Evolutionary conservation across 2,329 filamentous ascomycete species (phyloP).

Genomic region (Ceratocystiopsis sp.): DNA sequence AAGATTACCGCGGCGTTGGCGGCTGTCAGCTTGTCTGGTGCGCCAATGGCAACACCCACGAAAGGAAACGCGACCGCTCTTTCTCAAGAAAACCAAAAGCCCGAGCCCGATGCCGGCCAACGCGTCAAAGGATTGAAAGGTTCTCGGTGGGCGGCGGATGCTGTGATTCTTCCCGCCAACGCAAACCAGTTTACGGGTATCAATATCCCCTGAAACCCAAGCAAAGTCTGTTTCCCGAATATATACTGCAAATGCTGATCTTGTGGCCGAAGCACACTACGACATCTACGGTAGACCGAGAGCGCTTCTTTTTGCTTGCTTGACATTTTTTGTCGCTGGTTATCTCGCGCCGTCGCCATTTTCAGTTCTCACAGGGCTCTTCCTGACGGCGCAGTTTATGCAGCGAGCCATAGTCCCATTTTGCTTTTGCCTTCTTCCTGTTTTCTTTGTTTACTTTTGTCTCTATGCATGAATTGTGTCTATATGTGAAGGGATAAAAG

Average conservation of each 20-base stretch:
- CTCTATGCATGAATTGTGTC: not conserved
- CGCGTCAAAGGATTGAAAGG: not conserved
- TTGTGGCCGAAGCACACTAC: no score
- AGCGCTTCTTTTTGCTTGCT: not conserved
- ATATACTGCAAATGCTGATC: constrained; percentile 1
- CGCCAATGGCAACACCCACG: no score
- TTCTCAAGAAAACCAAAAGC: not conserved
- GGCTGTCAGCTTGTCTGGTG: no score
- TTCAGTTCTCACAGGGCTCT: no score
- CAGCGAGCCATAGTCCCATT: not conserved
- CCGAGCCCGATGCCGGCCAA: not conserved
- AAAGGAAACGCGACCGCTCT: no score
- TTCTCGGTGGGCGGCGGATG: constrained; percentile 5
- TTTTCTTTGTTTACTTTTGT: not conserved
- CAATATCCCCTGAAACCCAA: not conserved
- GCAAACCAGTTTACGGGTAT: constrained; percentile 4
- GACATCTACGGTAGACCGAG: no score
- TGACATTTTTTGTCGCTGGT: not conserved
- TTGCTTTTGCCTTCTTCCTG: not conserved
- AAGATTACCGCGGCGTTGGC: no score
- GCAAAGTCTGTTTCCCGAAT: no score
- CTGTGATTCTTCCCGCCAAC: not conserved
- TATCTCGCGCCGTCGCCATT: no score
- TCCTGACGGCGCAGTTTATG: no score
- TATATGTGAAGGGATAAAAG: not conserved